Base-by-base conservation (phyloP, 768 basidiomycete genomes). In the Boletales sp. region DNA sequence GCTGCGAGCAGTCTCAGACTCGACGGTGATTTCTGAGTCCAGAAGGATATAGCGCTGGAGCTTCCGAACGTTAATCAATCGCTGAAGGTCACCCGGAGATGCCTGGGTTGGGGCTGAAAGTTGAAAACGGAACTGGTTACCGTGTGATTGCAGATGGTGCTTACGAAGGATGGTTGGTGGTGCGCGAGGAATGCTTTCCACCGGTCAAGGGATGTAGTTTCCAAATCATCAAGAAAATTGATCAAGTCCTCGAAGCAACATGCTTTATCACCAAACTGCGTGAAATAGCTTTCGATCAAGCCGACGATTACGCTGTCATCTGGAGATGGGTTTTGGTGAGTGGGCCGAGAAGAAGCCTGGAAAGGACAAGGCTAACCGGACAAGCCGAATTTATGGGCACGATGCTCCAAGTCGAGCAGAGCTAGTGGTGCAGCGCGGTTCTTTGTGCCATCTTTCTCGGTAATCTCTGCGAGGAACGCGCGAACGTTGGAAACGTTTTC, bases 241-340 rank as follows among this genome's bases (percentile, higher is more conserved):
- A 76, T 77, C 36, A 95, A 70, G 59, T 97, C 94, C 68, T 94
- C 93, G 50, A 83, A 90, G 65, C 90, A 92, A 66, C 88, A 91
- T 6, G 85, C 74, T 67, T 93, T 95, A 65, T 84, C 82, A 29
- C 88, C 86, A 57, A 92, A 81, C 50, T 72, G 72, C 36, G 79
- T 71, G 61, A 92, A 83, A 66, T 94, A 95, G 42, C 74, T 68
- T 59, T 81, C 72, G 61, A 93, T 69, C 48, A 85, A 71, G 11
- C 66, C 60, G 30, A 78, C 62, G 47, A 84, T 56, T 27, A 69
- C 67, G 12, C 59, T 58, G 27, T 73, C 43, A 57, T 82, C 85
- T 87, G 27, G 32, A n/a, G 38, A 42, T 18, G 18, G 39, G 30
- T 42, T 38, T 62, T 41, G 50, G 47, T 31, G 2, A 30, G 27